These are phyloP conservation scores for Rubroboletus satanas DNA, from an alignment of 768 basidiomycete genomes.

Conservation along the genomic window DNA sequence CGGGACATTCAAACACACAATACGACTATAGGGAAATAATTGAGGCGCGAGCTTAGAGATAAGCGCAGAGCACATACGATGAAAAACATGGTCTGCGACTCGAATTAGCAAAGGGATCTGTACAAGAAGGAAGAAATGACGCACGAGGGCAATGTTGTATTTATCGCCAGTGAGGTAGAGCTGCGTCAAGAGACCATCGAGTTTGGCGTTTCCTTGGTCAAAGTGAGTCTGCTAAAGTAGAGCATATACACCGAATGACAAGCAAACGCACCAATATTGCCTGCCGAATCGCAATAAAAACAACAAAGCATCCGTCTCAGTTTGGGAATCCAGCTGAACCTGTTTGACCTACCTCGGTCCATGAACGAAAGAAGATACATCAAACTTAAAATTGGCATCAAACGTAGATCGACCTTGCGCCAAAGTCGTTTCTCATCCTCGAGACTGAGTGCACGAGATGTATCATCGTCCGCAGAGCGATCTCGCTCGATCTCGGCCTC, in stretches of 20 bases:
- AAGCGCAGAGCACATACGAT: conserved; percentile 42
- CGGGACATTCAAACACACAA: conserved; percentile 57
- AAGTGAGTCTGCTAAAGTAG: not conserved
- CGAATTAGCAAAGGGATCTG: not conserved
- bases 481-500: not conserved
- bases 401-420: conserved; percentile 53
- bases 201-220: conserved; percentile 52
- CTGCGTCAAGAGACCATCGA: conserved; percentile 58
- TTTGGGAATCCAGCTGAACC: not conserved
- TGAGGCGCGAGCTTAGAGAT: not conserved
- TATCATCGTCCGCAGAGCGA: not conserved
- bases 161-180: conserved; percentile 53
- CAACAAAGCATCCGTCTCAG: not conserved
- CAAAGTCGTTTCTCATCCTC: conserved; percentile 53
- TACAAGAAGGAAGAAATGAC: not conserved
- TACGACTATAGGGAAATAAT: conserved; percentile 18
- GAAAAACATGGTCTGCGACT: conserved; percentile 68
- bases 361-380: conserved; percentile 64
- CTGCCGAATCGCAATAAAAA: conserved; percentile 25
- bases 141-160: conserved; percentile 65
- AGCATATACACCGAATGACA: not conserved
- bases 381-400: conserved; percentile 55
- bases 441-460: conserved; percentile 5
- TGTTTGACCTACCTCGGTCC: conserved; percentile 47
- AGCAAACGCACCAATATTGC: conserved; percentile 48